A percentile compares a stretch with the other conserved stretches of the same genome.
These are phyloP conservation scores for Dalbergia oliveri DNA, from an alignment of 306 rosid genomes.

Conservation along the genomic window DNA sequence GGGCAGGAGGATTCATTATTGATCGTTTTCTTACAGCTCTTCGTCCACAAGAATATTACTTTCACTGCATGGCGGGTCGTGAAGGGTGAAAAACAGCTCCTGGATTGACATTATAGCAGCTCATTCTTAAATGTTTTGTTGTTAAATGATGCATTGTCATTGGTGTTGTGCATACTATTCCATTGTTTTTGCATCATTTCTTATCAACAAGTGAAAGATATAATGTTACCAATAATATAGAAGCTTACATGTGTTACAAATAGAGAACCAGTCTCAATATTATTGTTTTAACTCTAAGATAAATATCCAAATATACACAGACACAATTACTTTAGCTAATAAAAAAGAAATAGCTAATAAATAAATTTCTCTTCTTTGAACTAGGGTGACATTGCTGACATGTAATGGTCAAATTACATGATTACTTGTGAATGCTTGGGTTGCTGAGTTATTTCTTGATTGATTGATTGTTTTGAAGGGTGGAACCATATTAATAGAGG, in stretches of 20 bases:
- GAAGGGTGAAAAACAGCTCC: conserved; percentile 76
- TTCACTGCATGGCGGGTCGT: conserved; percentile 99
- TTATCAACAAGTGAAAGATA: conserved; percentile 6
- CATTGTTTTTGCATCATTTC: neutral
- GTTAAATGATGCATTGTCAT: conserved; percentile 2
- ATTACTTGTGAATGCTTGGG: too few relatives aligned
- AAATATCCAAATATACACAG: neutral
- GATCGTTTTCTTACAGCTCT: conserved; percentile 98
- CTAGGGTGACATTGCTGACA: neutral
- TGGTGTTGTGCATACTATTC: neutral
- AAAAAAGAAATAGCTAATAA: neutral
- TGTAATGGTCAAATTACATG: too few relatives aligned
- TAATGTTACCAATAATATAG: conserved; percentile 7
- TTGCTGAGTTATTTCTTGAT: conserved; percentile 10
- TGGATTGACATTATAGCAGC: conserved; percentile 1
- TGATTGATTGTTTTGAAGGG: conserved; percentile 1
- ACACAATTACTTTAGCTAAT: neutral
- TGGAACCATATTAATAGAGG: neutral
- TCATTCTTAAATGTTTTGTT: conserved; percentile 18
- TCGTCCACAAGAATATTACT: conserved; percentile 94
- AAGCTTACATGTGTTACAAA: neutral
- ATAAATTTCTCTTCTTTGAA: conserved; percentile 8
- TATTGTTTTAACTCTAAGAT: neutral
- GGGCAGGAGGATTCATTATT: conserved; percentile 93
- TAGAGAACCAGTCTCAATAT: neutral